Percentiles rank a stretch among this genome's conserved stretches.
Evolutionary conservation across 805 yeast species (phyloP).

Genomic region (Deakozyma indianensis): DNA sequence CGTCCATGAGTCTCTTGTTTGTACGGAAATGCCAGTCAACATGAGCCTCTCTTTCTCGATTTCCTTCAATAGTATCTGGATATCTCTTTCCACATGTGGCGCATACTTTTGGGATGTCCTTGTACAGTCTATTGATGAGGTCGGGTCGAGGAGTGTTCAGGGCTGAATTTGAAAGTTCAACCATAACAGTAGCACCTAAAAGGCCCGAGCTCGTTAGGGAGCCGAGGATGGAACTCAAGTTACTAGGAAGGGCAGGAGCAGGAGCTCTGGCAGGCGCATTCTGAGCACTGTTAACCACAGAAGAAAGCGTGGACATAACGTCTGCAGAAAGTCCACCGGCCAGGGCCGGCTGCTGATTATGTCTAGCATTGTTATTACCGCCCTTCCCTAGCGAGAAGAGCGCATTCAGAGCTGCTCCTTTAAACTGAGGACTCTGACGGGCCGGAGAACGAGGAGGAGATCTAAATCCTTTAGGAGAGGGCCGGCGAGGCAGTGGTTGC

Average conservation of each 20-base stretch:
- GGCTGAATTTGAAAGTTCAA: conserved; percentile 20
- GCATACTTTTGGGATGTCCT: conserved; percentile 64
- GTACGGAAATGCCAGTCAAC: conserved; percentile 94
- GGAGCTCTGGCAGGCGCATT: not conserved
- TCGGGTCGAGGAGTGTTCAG: conserved; percentile 18
- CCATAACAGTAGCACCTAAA: conserved; percentile 7
- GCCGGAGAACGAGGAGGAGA: not conserved
- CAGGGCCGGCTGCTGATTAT: not conserved
- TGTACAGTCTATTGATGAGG: conserved; percentile 31
- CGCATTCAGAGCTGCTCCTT: not conserved
- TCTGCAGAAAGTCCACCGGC: not conserved
- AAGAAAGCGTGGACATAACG: not conserved
- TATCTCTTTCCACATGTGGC: conserved; percentile 83
- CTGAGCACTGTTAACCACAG: not conserved
- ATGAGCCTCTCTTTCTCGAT: conserved; percentile 43
- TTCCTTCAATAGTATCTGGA: conserved; percentile 42
- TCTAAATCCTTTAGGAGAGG: not conserved
- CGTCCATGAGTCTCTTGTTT: conserved; percentile 55
- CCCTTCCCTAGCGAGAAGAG: not conserved
- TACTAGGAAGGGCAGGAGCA: not conserved
- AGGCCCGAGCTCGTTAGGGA: conserved; percentile 17
- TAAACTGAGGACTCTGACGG: not conserved
- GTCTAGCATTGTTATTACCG: not conserved
- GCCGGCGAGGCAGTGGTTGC: not conserved
- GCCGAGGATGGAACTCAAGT: conserved; percentile 8